Conservation (phyloP, 106 monocot species). For the Triglochin maritima region DNA sequence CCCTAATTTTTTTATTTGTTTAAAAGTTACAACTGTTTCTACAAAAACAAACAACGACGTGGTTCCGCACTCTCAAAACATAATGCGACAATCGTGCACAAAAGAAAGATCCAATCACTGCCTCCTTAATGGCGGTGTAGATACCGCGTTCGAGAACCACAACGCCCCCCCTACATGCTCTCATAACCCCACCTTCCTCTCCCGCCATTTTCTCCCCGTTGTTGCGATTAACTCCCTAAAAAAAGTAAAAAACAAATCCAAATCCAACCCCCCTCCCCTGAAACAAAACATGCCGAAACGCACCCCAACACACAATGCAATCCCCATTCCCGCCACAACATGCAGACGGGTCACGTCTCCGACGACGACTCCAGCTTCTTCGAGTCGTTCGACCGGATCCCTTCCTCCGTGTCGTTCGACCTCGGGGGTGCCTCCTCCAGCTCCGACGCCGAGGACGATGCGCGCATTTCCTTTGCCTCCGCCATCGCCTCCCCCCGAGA, state of each 20-base stretch:
- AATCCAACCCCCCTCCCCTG: not conserved
- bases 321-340: not conserved
- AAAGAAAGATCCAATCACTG: too few species aligned
- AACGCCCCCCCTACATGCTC: not conserved
- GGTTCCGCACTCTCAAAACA: too few species aligned
- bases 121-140: too few species aligned
- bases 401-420: slow-evolving; percentile 47
- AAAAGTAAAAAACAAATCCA: not conserved
- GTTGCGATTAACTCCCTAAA: slow-evolving; percentile 5
- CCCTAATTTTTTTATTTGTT: too few species aligned
- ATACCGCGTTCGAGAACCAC: not conserved
- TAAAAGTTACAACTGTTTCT: too few species aligned
- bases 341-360: not conserved
- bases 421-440: slow-evolving; percentile 34
- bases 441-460: slow-evolving; percentile 38
- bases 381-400: slow-evolving; percentile 59
- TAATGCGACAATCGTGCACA: too few species aligned
- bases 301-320: not conserved
- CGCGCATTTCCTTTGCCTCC: slow-evolving; percentile 78
- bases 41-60: too few species aligned
- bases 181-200: slow-evolving; percentile 2
- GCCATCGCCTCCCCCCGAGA: slow-evolving; percentile 41
- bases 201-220: slow-evolving; percentile 6
- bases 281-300: not conserved
- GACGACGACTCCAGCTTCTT: slow-evolving; percentile 42